Evolutionary conservation across 495 filamentous ascomycete genomes (phyloP).

Genomic region (Aeminium ludgeri): DNA sequence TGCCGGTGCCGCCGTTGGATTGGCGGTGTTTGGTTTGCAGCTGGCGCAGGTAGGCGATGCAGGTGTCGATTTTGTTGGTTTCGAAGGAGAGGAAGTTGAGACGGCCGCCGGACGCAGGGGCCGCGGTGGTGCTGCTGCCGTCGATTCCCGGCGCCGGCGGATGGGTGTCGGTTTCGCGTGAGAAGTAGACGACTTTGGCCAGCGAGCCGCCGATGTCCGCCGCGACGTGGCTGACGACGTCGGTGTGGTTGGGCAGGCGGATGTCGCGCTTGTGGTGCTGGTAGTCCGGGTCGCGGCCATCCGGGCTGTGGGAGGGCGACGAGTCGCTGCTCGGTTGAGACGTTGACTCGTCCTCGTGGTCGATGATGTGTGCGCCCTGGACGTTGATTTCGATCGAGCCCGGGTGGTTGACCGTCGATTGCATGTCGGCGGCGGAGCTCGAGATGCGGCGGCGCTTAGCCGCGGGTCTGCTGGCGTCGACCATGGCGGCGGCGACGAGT

Average conservation of each 20-base stretch:
- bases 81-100: slow-evolving; percentile 93
- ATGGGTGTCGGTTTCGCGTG: slow-evolving; percentile 59
- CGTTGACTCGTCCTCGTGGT: slow-evolving; percentile 40
- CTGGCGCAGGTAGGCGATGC: slow-evolving; percentile 71
- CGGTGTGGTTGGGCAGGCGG: slow-evolving; percentile 83
- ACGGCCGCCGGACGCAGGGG: slow-evolving; percentile 58
- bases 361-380: slow-evolving; percentile 86
- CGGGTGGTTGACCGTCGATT: slow-evolving; percentile 65
- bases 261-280: slow-evolving; percentile 80
- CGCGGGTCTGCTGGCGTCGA: slow-evolving; percentile 4
- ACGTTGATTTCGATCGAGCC: slow-evolving; percentile 88
- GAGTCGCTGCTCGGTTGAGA: slow-evolving; percentile 4
- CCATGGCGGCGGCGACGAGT: too few species aligned
- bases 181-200: slow-evolving; percentile 94
- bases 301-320: slow-evolving; percentile 21
- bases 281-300: slow-evolving; percentile 38
- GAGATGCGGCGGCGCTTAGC: slow-evolving; percentile 28
- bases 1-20: slow-evolving; percentile 38
- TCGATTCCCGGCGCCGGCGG: too few species aligned
- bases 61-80: slow-evolving; percentile 79
- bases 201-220: slow-evolving; percentile 95
- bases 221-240: slow-evolving; percentile 86
- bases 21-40: slow-evolving; percentile 63
- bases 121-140: too few species aligned
- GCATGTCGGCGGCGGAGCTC: slow-evolving; percentile 29